These are phyloP conservation scores for Truncatella angustata DNA, from an alignment of 2,329 filamentous ascomycete genomes.

Conservation along the genomic window DNA sequence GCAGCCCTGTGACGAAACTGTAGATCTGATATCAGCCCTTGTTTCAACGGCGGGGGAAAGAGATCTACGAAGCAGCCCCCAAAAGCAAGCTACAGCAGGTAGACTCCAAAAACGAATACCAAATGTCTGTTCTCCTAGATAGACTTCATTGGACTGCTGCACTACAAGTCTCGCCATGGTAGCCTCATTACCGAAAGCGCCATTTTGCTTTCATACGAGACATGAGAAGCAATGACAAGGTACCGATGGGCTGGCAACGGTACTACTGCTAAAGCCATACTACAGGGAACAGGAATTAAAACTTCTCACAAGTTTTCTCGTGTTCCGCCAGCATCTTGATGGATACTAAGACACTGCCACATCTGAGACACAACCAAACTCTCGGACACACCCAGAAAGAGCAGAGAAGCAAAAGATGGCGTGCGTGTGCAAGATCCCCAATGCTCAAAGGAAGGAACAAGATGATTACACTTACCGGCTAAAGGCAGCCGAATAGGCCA, in stretches of 20 bases:
- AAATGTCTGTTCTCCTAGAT: no score
- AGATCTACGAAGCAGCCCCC: no score
- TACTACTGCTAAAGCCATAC: neutral
- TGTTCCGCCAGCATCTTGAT: no score
- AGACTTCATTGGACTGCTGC: no score
- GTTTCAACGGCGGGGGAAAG: no score
- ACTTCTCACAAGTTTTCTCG: no score
- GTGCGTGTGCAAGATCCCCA: no score
- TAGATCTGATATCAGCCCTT: neutral
- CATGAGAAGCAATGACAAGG: neutral
- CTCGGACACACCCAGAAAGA: neutral
- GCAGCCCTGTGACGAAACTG: constrained; percentile 77
- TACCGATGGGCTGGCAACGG: neutral
- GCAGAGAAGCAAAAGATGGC: constrained; percentile 6
- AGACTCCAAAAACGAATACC: no score
- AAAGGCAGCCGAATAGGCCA: constrained; percentile 73
- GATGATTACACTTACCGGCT: constrained; percentile 57
- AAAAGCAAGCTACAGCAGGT: no score
- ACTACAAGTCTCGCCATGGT: neutral
- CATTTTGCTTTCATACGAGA: neutral
- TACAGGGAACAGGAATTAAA: neutral
- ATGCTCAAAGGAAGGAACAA: neutral
- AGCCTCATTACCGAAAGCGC: neutral
- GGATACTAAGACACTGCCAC: no score
- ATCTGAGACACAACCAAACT: neutral